Percentiles rank a stretch among this genome's conserved stretches.
These are phyloP conservation scores for Pneumocystis oryctolagi DNA, from an alignment of 1,139 yeast genomes.

Conservation along the genomic window DNA sequence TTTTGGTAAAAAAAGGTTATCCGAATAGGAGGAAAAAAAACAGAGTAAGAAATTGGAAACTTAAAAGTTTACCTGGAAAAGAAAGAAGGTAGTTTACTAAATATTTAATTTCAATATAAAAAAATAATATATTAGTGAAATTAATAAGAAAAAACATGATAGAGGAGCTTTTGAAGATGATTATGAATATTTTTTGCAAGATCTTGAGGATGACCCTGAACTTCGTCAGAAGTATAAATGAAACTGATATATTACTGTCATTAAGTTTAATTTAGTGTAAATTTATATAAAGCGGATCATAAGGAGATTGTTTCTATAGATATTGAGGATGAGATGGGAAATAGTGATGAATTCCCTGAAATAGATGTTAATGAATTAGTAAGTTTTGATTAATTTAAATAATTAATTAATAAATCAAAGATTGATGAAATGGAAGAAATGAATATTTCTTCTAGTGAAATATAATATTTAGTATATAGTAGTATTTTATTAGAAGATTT, in stretches of 20 bases:
- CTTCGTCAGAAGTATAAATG: slow-evolving; percentile 55
- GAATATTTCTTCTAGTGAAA: neutral
- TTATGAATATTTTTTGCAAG: slow-evolving; percentile 90
- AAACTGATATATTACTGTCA: neutral
- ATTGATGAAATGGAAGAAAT: neutral
- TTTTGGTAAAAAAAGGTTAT: slow-evolving; percentile 81
- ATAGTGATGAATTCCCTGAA: slow-evolving; percentile 31
- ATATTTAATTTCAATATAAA: neutral
- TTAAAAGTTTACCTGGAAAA: slow-evolving; percentile 91
- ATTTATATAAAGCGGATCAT: slow-evolving; percentile 66
- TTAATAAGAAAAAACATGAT: slow-evolving; percentile 66
- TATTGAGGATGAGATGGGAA: slow-evolving; percentile 15
- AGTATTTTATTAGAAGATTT: neutral
- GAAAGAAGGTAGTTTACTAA: slow-evolving; percentile 32
- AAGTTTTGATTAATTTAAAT: neutral
- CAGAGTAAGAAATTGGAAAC: slow-evolving; percentile 84
- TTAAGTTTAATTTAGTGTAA: slow-evolving; percentile 19
- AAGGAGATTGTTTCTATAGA: slow-evolving; percentile 33
- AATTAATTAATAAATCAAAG: neutral
- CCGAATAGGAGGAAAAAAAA: slow-evolving; percentile 52
- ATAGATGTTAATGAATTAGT: slow-evolving; percentile 28
- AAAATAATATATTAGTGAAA: slow-evolving; percentile 29
- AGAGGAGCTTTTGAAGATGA: slow-evolving; percentile 88
- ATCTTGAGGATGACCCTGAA: slow-evolving; percentile 92
- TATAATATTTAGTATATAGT: neutral